phyloP scores from a whole-genome alignment of 2,329 filamentous ascomycete genomes.

The Aspergillus sp. region DNA sequence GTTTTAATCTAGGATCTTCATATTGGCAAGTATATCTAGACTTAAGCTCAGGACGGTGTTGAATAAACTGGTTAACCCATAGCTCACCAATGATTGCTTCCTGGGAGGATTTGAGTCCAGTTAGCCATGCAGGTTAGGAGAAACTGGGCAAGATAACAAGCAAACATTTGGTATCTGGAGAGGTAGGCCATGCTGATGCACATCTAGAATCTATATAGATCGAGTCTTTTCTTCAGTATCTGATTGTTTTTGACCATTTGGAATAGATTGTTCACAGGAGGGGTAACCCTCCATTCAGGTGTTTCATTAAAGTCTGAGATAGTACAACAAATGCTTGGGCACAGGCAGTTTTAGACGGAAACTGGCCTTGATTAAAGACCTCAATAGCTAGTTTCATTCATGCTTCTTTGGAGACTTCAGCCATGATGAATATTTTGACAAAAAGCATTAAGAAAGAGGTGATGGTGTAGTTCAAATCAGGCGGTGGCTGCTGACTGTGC shows the following conservation, averaged over 20 bases:
- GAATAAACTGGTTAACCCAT: not conserved
- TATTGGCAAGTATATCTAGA: not conserved
- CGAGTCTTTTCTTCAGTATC: not conserved
- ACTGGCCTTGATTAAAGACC: too few relatives aligned
- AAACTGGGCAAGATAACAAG: not conserved
- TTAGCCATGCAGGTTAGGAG: not conserved
- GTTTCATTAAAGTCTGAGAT: not conserved
- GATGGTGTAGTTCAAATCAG: too few relatives aligned
- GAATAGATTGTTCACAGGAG: too few relatives aligned
- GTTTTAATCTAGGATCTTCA: not conserved
- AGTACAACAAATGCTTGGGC: too few relatives aligned
- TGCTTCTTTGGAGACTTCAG: not conserved
- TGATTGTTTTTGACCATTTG: not conserved
- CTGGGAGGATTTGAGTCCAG: not conserved
- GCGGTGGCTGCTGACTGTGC: too few relatives aligned
- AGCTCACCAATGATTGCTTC: not conserved
- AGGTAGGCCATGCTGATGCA: not conserved
- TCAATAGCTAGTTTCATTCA: too few relatives aligned
- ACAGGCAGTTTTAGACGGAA: too few relatives aligned
- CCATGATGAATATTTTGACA: too few relatives aligned
- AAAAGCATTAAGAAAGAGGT: too few relatives aligned
- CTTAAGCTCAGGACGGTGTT: not conserved
- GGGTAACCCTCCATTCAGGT: not conserved
- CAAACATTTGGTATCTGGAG: not conserved
- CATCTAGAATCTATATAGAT: not conserved